phyloP scores from a whole-genome alignment of 805 yeast genomes.

The Teunomyces atbi region DNA sequence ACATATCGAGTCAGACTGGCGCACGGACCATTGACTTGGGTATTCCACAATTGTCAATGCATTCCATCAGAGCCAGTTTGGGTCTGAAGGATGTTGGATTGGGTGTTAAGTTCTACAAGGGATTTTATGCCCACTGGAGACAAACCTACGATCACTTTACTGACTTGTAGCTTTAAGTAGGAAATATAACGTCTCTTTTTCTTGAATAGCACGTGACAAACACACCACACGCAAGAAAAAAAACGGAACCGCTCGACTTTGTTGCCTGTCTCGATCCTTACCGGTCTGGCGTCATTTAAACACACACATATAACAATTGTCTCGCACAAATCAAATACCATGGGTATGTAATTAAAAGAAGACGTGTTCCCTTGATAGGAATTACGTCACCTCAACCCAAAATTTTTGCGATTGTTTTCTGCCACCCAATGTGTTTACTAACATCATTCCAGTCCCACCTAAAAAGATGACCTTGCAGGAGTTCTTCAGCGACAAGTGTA shows the following conservation, averaged over 20 bases:
- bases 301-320: not conserved
- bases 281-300: conserved; percentile 2
- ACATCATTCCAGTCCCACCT: conserved; percentile 32
- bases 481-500: conserved; percentile 45
- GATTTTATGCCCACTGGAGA: conserved; percentile 70
- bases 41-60: conserved; percentile 83
- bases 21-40: conserved; percentile 80
- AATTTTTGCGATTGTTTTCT: not conserved
- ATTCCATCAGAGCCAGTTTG: conserved; percentile 76
- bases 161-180: conserved; percentile 34
- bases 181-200: not conserved
- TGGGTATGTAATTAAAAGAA: conserved; percentile 9
- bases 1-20: conserved; percentile 60
- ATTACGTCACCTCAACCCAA: no score
- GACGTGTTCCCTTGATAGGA: not conserved
- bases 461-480: conserved; percentile 48
- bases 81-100: conserved; percentile 77
- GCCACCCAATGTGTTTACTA: conserved; percentile 8
- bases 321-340: conserved; percentile 1
- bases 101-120: conserved; percentile 68
- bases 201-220: not conserved
- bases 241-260: not conserved
- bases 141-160: conserved; percentile 51
- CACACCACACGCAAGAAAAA: not conserved
- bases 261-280: conserved; percentile 4